Evolutionary conservation across 1,284 basidiomycete species (phyloP).

Genomic region (Ceratobasidium sp.): DNA sequence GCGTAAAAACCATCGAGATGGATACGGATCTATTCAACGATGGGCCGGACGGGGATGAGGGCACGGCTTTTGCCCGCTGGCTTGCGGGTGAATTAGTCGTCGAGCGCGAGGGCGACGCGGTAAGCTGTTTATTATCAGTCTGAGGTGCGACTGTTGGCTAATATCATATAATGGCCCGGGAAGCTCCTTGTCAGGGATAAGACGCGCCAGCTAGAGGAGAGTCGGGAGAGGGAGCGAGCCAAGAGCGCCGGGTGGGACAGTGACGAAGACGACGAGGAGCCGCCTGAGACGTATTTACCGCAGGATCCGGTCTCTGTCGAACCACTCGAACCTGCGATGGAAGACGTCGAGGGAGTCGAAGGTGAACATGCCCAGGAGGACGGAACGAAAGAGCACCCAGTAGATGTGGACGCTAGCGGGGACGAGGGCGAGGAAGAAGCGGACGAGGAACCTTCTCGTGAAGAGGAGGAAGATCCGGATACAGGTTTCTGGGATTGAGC

Average conservation of each 20-base stretch:
- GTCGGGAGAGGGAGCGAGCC: constrained; percentile 10
- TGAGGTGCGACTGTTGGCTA: too few relatives aligned
- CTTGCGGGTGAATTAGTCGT: constrained; percentile 33
- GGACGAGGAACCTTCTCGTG: not conserved
- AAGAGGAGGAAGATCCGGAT: constrained; percentile 3
- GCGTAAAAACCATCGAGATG: constrained; percentile 16
- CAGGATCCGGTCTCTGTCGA: constrained; percentile 26
- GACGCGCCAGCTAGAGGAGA: constrained; percentile 5
- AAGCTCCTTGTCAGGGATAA: constrained; percentile 32
- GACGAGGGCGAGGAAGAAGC: not conserved
- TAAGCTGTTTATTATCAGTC: not conserved
- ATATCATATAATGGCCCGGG: too few relatives aligned
- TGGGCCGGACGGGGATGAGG: constrained; percentile 36
- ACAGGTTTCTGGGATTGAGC: constrained; percentile 14
- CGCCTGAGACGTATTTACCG: not conserved
- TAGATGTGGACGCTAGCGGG: not conserved
- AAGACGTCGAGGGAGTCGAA: not conserved
- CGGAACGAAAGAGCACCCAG: constrained; percentile 10
- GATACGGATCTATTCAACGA: constrained; percentile 30
- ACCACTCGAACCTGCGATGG: not conserved
- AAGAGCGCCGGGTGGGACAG: constrained; percentile 39
- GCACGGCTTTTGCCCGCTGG: constrained; percentile 31
- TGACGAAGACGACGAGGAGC: constrained; percentile 32
- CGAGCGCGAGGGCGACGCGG: constrained; percentile 21
- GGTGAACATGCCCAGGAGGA: constrained; percentile 2